Conservation (phyloP, 1,284 basidiomycete genomes). For the Cryptococcus maquisensis region DNA sequence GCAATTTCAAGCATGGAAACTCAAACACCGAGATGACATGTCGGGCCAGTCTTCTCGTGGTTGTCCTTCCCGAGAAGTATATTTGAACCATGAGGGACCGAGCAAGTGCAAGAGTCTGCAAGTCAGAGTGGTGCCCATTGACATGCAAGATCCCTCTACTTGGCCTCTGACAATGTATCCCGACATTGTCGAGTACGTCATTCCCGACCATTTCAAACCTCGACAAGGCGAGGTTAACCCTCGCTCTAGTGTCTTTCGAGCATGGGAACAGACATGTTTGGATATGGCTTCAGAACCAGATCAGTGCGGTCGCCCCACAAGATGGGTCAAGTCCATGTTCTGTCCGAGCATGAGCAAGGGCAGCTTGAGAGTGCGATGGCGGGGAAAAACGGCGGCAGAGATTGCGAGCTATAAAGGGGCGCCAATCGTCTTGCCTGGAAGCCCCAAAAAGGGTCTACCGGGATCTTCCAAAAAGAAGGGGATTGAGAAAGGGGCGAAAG, state of each 20-base stretch:
- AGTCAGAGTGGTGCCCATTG: background rate
- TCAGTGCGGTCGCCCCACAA: slow-evolving; percentile 5
- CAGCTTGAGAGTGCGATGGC: background rate
- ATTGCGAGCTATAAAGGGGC: slow-evolving; percentile 1
- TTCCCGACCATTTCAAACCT: background rate
- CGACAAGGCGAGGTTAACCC: background rate
- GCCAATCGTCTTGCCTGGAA: background rate
- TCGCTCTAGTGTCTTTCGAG: no score
- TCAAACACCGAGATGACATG: background rate
- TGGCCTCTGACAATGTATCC: background rate
- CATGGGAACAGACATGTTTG: background rate
- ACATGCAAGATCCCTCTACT: background rate
- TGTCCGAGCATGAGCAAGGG: background rate
- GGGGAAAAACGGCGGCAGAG: slow-evolving; percentile 1
- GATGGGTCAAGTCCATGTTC: background rate
- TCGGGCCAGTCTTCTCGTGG: background rate
- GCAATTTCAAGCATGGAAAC: background rate
- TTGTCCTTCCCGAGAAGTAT: background rate
- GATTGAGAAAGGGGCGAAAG: background rate
- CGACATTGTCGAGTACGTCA: background rate
- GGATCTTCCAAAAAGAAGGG: background rate
- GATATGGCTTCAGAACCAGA: slow-evolving; percentile 2
- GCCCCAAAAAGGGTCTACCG: no score
- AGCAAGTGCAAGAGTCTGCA: background rate
- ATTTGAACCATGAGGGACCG: background rate